Conservation (phyloP, 805 yeast genomes). For the Aciculoconidium aculeatum region DNA sequence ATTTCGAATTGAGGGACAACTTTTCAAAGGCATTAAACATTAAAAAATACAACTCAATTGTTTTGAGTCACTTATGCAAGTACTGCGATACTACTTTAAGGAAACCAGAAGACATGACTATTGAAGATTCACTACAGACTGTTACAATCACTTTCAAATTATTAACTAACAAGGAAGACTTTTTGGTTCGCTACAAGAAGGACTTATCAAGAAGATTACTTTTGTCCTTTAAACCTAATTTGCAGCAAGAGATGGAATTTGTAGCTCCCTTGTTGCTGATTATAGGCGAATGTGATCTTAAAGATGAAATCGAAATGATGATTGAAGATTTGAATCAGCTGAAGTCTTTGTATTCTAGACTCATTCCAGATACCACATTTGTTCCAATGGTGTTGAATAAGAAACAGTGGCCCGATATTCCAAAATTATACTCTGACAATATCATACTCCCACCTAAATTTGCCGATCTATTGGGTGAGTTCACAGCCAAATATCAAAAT, state of each 20-base stretch:
- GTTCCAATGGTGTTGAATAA: conserved; percentile 28
- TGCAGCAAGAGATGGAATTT: conserved; percentile 17
- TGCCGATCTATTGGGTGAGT: conserved; percentile 13
- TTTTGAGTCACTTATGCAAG: conserved; percentile 22
- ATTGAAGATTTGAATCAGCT: conserved; percentile 27
- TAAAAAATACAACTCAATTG: conserved; percentile 10
- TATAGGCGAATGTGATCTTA: conserved; percentile 28
- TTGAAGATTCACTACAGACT: conserved; percentile 13
- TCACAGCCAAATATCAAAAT: conserved; percentile 15
- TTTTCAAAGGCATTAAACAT: conserved; percentile 15
- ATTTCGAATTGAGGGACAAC: conserved; percentile 25
- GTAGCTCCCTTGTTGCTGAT: conserved; percentile 17
- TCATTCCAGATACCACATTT: conserved; percentile 16
- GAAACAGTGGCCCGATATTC: conserved; percentile 37
- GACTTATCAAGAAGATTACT: conserved; percentile 35
- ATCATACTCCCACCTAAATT: conserved; percentile 19
- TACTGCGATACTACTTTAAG: conserved; percentile 25
- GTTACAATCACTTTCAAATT: conserved; percentile 26
- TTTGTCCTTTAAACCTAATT: conserved; percentile 15
- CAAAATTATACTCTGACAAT: conserved; percentile 13
- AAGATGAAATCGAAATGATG: conserved; percentile 25
- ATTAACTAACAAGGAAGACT: conserved; percentile 28
- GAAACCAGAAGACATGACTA: conserved; percentile 8
- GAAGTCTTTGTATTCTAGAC: conserved; percentile 9
- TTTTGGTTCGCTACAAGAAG: conserved; percentile 23